Base-by-base conservation (phyloP, 305 asterid genomes). In the Caryopteris hybrid region DNA sequence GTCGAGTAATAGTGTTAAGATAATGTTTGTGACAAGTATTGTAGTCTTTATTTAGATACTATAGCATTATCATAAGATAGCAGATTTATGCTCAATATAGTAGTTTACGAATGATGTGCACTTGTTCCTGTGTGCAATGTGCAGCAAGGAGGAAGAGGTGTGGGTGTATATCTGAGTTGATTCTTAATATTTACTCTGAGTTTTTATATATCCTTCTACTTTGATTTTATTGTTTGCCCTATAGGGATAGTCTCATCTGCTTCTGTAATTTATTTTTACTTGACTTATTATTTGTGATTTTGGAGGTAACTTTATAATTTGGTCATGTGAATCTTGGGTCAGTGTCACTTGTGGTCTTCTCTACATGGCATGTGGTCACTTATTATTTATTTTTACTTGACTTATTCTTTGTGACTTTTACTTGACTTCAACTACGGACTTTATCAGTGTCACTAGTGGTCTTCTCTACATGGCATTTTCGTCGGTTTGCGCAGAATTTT, bases 111-210 rank as follows among this genome's bases (percentile, higher is more conserved):
- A n/a, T 8, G 50, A 33, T 53, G 8, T 29, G n/a, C n/a, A n/a
- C n/a, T n/a, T 58, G 5, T 33, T 12, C 33, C 48, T 71, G 64
- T 62, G 70, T 64, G 29, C 38, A 10, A 31, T 53, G n/a, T n/a
- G 43, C 43, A 20, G n/a, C 10, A 34, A 4, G 8, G 52, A 6
- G 65, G 21, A 56, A 22, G 33, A 41, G 70, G 13, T 52, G 52
- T 20, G 9, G 20, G 11, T 7, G 22, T 25, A n/a, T 61, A 36
- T 11, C 45, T 10, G 27, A 34, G 38, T 17, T 33, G 27, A 50
- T 51, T 39, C 29, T 13, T 33, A 12, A 6, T 38, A n/a, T 54
- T 11, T 54, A 10, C 41, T 27, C n/a, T n/a, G 11, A 31, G 47
- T 12, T 65, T 23, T 18, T 55, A n/a, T n/a, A n/a, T n/a, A n/a